Evolutionary conservation across 106 monocot species (phyloP).

Genomic region (Dioscorea dumetorum): DNA sequence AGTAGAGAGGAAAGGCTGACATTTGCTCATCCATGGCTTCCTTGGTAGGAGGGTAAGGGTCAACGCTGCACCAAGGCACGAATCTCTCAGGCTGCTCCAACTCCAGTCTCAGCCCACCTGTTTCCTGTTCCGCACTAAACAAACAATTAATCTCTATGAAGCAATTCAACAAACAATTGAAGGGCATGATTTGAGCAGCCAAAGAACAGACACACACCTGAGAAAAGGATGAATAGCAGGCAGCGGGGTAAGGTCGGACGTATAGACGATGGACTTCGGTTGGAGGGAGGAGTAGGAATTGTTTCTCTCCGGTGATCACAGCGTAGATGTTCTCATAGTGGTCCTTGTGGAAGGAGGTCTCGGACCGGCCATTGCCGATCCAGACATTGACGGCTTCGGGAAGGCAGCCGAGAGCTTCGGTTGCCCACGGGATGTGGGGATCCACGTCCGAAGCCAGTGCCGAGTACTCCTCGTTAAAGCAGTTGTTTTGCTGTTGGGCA

Average conservation of each 20-base stretch:
- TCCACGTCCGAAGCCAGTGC: conserved; percentile 62
- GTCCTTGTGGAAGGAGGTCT: conserved; percentile 91
- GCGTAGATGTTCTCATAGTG: conserved; percentile 95
- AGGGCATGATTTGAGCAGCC: too few relatives aligned
- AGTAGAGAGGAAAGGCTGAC: conserved; percentile 64
- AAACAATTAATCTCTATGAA: neutral
- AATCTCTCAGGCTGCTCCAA: conserved; percentile 45
- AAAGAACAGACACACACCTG: neutral
- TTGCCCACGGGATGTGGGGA: conserved; percentile 65
- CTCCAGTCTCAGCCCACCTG: conserved; percentile 43
- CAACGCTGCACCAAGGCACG: conserved; percentile 93
- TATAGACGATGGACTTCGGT: conserved; percentile 86
- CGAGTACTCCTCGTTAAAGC: conserved; percentile 67
- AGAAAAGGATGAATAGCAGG: conserved; percentile 23
- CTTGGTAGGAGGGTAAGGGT: conserved; percentile 43
- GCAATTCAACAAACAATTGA: too few relatives aligned
- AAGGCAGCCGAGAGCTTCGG: conserved; percentile 57
- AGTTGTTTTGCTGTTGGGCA: conserved; percentile 92
- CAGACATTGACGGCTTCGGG: conserved; percentile 94
- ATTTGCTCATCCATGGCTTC: conserved; percentile 25
- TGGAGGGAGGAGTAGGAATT: conserved; percentile 80
- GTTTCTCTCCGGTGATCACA: conserved; percentile 77
- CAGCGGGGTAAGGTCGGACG: conserved; percentile 59
- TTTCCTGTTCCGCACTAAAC: neutral
- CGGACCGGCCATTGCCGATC: conserved; percentile 67